These are phyloP conservation scores for Leucosporidium yakuticum DNA, from an alignment of 768 basidiomycete species.

Conservation along the genomic window DNA sequence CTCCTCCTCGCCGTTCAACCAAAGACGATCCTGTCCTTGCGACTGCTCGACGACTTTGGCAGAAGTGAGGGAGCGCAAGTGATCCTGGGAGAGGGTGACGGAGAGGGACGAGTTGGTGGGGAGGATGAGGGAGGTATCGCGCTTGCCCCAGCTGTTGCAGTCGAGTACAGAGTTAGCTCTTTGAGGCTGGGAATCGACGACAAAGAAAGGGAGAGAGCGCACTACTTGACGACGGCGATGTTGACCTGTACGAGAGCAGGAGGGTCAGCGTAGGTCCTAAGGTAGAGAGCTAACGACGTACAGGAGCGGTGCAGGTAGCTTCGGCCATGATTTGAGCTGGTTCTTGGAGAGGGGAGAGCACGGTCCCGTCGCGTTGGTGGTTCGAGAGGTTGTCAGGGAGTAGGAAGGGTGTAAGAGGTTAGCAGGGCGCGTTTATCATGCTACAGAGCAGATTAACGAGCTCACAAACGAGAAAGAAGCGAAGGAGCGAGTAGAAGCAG, in stretches of 20 bases:
- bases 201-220: background rate
- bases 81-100: slow-evolving; percentile 92
- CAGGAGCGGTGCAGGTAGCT: slow-evolving; percentile 38
- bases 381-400: too few relatives aligned
- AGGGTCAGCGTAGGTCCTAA: background rate
- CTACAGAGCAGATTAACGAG: too few relatives aligned
- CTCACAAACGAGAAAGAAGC: too few relatives aligned
- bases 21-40: slow-evolving; percentile 58
- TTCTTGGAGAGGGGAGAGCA: too few relatives aligned
- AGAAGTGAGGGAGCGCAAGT: slow-evolving; percentile 87
- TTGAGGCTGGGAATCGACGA: background rate
- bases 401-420: too few relatives aligned
- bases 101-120: slow-evolving; percentile 99
- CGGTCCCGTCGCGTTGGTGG: too few relatives aligned
- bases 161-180: background rate
- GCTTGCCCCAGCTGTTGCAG: slow-evolving; percentile 85
- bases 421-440: too few relatives aligned
- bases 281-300: background rate
- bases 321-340: slow-evolving; percentile 5
- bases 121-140: slow-evolving; percentile 86
- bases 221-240: slow-evolving; percentile 37
- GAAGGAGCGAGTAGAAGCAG: too few relatives aligned
- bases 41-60: slow-evolving; percentile 64
- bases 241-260: slow-evolving; percentile 19
- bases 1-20: slow-evolving; percentile 92